Base-by-base conservation (phyloP, 2,329 filamentous ascomycete genomes). In the Penicillium sp. region DNA sequence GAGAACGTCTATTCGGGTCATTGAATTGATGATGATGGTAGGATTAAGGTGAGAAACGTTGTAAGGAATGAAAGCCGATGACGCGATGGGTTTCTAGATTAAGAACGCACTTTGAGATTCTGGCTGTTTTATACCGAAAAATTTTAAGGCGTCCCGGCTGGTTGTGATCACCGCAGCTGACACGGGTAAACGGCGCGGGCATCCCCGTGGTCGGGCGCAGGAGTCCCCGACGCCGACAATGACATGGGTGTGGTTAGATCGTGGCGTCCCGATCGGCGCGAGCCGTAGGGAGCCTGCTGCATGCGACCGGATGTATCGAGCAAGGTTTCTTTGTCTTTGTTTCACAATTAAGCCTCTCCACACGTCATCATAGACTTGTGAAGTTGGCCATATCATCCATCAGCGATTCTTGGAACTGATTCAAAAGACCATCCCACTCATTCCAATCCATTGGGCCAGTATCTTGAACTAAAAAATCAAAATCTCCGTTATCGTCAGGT, bases 401-500 rank as follows among this genome's bases (percentile, higher is more conserved):
- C 21, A 66, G 47, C 2, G 63, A 60, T 50, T 52, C 59, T 27
- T 68, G 66, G 13, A 68, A 71, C 14, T 70, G 61, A n/a, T 65
- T 62, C n/a, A 70, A 58, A 4, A 72, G 55, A n/a, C 62, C 59
- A 37, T 70, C 66, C 67, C 69, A 70, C 50, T 72, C 64, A 49
- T 55, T 55, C 69, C 69, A 72, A 48, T 68, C 61, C 53, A 69
- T 61, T 6, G 65, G 62, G 27, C 66, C 67, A 31, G 63, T 57
- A 13, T 61, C 56, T 10, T 33, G 9, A 13, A 61, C 44, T 8
- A 61, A 21, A 43, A 60, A 61, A 10, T 59, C 53, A 19, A 62
- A 48, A 13, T 54, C 51, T 4, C 51, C 55, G 4, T 35, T 21
- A 8, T 23, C 8, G 10, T 35, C 54, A 3, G 52, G 44, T 16